Base-by-base conservation (phyloP, 1,139 yeast species). In the Yamadazyma siamensis region DNA sequence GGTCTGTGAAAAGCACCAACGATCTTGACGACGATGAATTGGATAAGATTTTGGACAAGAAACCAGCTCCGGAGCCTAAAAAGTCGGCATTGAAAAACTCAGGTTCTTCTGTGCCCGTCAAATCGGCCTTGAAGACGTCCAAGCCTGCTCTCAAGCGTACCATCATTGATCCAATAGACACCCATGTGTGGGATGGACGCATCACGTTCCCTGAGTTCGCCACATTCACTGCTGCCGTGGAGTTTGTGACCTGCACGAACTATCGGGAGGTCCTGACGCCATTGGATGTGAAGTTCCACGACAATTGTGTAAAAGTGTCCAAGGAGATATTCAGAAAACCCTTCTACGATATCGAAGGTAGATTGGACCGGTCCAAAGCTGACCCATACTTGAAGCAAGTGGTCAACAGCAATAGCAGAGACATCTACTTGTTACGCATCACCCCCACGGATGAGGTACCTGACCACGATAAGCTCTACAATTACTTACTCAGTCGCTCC, bases 291-390 rank as follows among this genome's bases (percentile, higher is more conserved):
- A 47, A 55, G 27, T 29, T 41, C 28, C 52, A 43, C 46, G 51
- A 43, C 46, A 45, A 39, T 40, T 61, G 40, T 33, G 56, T 52
- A 44, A 60, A 54, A 26, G 56, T 51, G 14, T 49, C 57, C 35
- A 54, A 51, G 29, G 68, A 58, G 29, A 54, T 62, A 25, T 51
- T 59, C 38, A 43, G 39, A 13, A 47, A 48, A 11, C 40, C 49
- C 8, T 56, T 61, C 3, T 60, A 80, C 35, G 63, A 61, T 22
- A 61, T 83, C 26, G 82, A 78, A 40, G 94, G 94, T 2, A 63
- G 86, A 33, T 61, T 84, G 29, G 79, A 75, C 46, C 54, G 65
- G 6, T 34, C 43, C 3, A 63, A 58, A 28, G 91, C 88, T 1
- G 77, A 73, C 32, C 59, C 61, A 6, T 85, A 85, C 48, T 58